Conservation (phyloP, 2,329 filamentous ascomycete species). For the Claviceps sp. region DNA sequence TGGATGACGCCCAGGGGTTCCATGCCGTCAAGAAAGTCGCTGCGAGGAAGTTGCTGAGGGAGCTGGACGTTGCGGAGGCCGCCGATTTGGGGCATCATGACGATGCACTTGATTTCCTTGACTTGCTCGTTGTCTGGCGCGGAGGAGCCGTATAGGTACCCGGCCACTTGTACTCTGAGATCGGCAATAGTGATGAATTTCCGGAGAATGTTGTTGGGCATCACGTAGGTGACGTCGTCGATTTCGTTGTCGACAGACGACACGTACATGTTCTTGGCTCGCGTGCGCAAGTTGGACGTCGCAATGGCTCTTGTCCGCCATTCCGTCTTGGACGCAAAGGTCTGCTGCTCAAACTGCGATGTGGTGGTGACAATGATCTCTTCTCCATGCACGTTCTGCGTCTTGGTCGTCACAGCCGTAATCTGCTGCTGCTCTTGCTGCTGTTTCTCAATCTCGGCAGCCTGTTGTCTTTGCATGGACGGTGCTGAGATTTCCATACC, state of each 20-base stretch:
- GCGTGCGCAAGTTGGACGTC: slow-evolving; percentile 83
- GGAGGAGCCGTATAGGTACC: slow-evolving; percentile 86
- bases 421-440: slow-evolving; percentile 93
- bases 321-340: slow-evolving; percentile 96
- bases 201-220: slow-evolving; percentile 98
- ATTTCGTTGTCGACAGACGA: slow-evolving; percentile 87
- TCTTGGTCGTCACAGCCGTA: slow-evolving; percentile 95
- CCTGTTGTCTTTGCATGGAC: slow-evolving; percentile 95
- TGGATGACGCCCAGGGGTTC: slow-evolving; percentile 93
- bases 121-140: slow-evolving; percentile 91
- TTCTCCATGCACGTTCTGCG: slow-evolving; percentile 90
- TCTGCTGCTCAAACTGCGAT: slow-evolving; percentile 93
- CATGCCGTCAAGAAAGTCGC: slow-evolving; percentile 74
- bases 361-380: slow-evolving; percentile 98
- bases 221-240: slow-evolving; percentile 89
- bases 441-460: slow-evolving; percentile 97
- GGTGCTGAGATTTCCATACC: slow-evolving; percentile 99
- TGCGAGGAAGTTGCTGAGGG: slow-evolving; percentile 78
- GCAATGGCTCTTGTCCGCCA: slow-evolving; percentile 96
- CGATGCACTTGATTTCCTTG: slow-evolving; percentile 93
- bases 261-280: slow-evolving; percentile 97
- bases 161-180: slow-evolving; percentile 88
- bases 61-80: slow-evolving; percentile 85
- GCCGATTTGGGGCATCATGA: slow-evolving; percentile 94
- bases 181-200: slow-evolving; percentile 97